These are phyloP conservation scores for Exophiala aquamarina DNA, from an alignment of 2,329 filamentous ascomycete species.

Conservation along the genomic window DNA sequence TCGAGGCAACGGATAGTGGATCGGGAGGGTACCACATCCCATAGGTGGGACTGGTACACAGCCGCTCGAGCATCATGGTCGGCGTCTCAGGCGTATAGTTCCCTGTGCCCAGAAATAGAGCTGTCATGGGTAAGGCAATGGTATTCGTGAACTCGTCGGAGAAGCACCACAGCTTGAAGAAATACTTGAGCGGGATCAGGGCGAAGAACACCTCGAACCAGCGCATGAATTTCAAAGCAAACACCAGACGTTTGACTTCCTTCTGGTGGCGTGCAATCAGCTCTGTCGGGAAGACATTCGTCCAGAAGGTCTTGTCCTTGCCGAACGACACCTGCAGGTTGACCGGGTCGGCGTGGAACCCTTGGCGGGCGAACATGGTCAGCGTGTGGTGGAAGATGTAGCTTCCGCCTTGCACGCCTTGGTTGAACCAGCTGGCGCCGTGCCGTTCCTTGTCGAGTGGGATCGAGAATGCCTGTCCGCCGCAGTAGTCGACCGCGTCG, in stretches of 20 bases:
- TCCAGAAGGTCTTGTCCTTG: constrained; percentile 61
- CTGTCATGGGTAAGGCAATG: constrained; percentile 70
- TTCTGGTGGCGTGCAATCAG: constrained; percentile 55
- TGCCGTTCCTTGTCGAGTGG: constrained; percentile 55
- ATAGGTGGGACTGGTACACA: constrained; percentile 61
- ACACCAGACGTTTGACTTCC: constrained; percentile 56
- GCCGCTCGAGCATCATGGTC: constrained; percentile 63
- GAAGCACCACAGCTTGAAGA: constrained; percentile 69
- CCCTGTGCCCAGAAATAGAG: constrained; percentile 71
- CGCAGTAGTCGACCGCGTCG: constrained; percentile 58
- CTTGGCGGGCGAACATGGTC: constrained; percentile 60
- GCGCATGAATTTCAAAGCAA: constrained; percentile 56
- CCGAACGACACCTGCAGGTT: constrained; percentile 62
- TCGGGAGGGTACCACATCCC: constrained; percentile 61
- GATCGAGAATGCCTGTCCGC: constrained; percentile 61
- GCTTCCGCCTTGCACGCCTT: constrained; percentile 62
- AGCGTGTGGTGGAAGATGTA: constrained; percentile 63
- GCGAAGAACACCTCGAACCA: constrained; percentile 57
- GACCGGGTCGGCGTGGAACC: constrained; percentile 57
- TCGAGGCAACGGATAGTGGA: constrained; percentile 49
- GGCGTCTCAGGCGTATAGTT: constrained; percentile 73
- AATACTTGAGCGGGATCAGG: constrained; percentile 59
- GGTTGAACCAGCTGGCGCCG: constrained; percentile 61
- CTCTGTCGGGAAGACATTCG: constrained; percentile 60
- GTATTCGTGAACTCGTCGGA: constrained; percentile 68